These are phyloP conservation scores for Penstemon davidsonii DNA, from an alignment of 257 asterid genomes.

Conservation along the genomic window DNA sequence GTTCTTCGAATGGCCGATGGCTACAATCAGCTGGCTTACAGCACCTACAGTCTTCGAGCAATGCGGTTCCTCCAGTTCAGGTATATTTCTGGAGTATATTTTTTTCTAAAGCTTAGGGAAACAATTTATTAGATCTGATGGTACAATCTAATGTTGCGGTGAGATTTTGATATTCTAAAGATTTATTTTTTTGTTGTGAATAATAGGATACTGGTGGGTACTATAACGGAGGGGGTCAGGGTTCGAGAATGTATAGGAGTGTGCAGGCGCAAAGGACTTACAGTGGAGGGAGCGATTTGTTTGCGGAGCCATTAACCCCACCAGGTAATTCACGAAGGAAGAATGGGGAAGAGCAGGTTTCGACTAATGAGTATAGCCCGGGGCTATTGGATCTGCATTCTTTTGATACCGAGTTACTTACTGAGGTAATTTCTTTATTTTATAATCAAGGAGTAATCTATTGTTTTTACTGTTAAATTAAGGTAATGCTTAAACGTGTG, in stretches of 20 bases:
- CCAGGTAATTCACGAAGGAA: slow-evolving; percentile 51
- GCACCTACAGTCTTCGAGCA: slow-evolving; percentile 73
- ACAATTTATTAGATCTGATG: slow-evolving; percentile 43
- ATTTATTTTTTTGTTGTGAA: slow-evolving; percentile 3
- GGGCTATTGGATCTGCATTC: slow-evolving; percentile 97
- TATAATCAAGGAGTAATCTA: neutral
- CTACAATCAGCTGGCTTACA: slow-evolving; percentile 95
- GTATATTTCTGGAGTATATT: slow-evolving; percentile 28
- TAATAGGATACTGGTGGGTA: slow-evolving; percentile 62
- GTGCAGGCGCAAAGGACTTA: slow-evolving; percentile 59
- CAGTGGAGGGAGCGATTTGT: slow-evolving; percentile 60
- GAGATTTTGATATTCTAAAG: neutral
- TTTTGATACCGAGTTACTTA: slow-evolving; percentile 81
- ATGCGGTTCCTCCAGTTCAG: slow-evolving; percentile 67
- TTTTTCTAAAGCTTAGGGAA: neutral
- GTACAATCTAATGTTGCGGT: neutral
- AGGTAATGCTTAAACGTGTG: no score
- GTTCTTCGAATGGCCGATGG: slow-evolving; percentile 84
- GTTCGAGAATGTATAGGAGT: slow-evolving; percentile 56
- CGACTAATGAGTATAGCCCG: slow-evolving; percentile 80
- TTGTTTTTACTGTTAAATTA: no score
- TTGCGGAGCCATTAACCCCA: slow-evolving; percentile 78
- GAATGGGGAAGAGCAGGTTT: slow-evolving; percentile 59
- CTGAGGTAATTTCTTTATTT: slow-evolving; percentile 56
- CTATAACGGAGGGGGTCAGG: slow-evolving; percentile 72